Evolutionary conservation across 805 yeast genomes (phyloP).

Genomic region (Teunomyces barrocoloradensis): DNA sequence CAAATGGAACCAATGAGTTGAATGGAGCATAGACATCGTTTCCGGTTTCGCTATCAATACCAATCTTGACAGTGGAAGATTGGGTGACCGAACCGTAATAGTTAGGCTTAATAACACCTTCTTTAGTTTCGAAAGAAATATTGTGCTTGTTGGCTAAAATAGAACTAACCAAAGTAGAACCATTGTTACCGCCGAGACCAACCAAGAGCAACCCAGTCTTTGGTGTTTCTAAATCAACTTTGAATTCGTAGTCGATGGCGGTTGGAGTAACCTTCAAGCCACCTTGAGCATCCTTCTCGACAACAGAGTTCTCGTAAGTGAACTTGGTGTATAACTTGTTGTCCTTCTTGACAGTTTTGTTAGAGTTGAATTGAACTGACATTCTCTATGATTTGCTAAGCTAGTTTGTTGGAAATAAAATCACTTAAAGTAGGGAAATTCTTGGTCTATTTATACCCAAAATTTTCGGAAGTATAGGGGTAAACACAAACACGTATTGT

Average conservation of each 20-base stretch:
- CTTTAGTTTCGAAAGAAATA: conserved; percentile 75
- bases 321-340: conserved; percentile 58
- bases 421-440: background rate
- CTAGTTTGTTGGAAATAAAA: background rate
- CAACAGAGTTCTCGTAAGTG: conserved; percentile 74
- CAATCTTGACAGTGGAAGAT: conserved; percentile 84
- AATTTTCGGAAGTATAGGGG: background rate
- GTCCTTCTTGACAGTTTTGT: conserved; percentile 49
- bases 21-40: conserved; percentile 91
- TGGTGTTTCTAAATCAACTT: conserved; percentile 77
- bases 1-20: conserved; percentile 83
- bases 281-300: conserved; percentile 55
- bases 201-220: conserved; percentile 87
- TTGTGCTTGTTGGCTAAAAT: conserved; percentile 81
- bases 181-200: conserved; percentile 96
- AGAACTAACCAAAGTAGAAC: conserved; percentile 86
- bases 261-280: conserved; percentile 67
- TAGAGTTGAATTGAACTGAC: conserved; percentile 53
- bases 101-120: conserved; percentile 71
- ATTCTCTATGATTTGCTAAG: conserved; percentile 9
- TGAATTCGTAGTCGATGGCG: conserved; percentile 74
- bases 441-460: conserved; percentile 13
- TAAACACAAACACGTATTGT: background rate
- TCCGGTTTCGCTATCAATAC: conserved; percentile 72
- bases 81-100: conserved; percentile 95